phyloP scores from a whole-genome alignment of 306 rosid species.

The Sicyos edulis region DNA sequence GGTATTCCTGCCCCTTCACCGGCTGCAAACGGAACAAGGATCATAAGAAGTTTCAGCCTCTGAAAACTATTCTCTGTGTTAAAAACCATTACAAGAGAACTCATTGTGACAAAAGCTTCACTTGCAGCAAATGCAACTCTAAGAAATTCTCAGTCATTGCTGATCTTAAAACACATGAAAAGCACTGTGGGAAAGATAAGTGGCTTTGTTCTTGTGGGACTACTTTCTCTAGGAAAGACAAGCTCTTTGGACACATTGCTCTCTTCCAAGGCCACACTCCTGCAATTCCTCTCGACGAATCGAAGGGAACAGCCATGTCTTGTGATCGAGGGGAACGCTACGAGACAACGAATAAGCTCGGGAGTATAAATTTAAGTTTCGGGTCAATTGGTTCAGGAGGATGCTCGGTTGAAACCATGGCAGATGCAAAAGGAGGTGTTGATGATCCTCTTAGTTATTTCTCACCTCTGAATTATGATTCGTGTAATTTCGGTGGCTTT shows the following conservation, averaged over 20 bases:
- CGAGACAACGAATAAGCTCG: slow-evolving; percentile 38
- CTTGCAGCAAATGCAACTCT: slow-evolving; percentile 84
- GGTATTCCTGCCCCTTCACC: slow-evolving; percentile 85
- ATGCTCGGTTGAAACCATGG: slow-evolving; percentile 34
- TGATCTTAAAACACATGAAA: slow-evolving; percentile 96
- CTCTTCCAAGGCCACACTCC: slow-evolving; percentile 99
- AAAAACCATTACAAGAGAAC: slow-evolving; percentile 99
- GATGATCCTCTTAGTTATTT: slow-evolving; percentile 72
- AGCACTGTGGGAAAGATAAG: slow-evolving; percentile 96
- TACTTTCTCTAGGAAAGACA: slow-evolving; percentile 99
- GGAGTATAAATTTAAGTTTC: slow-evolving; percentile 48
- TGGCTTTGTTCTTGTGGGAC: slow-evolving; percentile 99
- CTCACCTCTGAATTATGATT: slow-evolving; percentile 70
- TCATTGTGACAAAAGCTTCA: slow-evolving; percentile 94
- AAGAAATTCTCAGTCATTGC: slow-evolving; percentile 97
- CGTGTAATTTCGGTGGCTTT: slow-evolving; percentile 70
- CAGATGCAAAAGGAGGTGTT: slow-evolving; percentile 51
- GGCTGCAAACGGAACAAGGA: slow-evolving; percentile 99
- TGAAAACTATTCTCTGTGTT: slow-evolving; percentile 92
- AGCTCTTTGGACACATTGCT: slow-evolving; percentile 96
- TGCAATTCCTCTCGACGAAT: slow-evolving; percentile 73
- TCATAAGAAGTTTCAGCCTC: slow-evolving; percentile 86
- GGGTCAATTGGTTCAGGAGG: slow-evolving; percentile 46
- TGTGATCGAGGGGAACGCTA: slow-evolving; percentile 38
- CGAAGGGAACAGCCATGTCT: slow-evolving; percentile 34